Base-by-base conservation (phyloP, 106 monocot species). In the Triglochin maritima region DNA sequence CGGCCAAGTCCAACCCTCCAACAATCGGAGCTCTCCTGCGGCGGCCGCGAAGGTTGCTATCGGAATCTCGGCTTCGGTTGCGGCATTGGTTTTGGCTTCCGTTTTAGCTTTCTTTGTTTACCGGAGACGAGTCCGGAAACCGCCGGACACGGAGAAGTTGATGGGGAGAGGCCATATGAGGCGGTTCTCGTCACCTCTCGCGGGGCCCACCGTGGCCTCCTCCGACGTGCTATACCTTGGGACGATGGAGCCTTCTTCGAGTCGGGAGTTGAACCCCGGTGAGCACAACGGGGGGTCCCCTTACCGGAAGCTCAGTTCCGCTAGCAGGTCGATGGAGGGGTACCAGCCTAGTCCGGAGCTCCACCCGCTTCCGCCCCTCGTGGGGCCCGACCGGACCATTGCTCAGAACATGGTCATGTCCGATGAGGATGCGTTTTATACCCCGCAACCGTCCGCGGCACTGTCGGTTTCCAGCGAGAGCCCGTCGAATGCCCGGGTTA, bases 311-410 rank as follows among this genome's bases (percentile, higher is more conserved):
- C 64, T 73, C 5, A 51, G 67, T 52, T 62, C 71, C 4, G 70
- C 17, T 44, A 42, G 80, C 46, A 48, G 6, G 58, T 46, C 67
- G 49, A 77, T 73, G 64, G 17, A 69, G 44, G 48, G 65, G 43
- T 65, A 60, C 49, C 69, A 68, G 43, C 84, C 77, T 48, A 81
- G 81, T 71, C 84, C 84, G 56, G 80, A 84, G 67, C 73, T 84
- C 15, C 76, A 64, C 10, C 84, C 84, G 56, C 68, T 84, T 42
- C 81, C 84, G 59, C 77, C 65, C 4, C 60, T 81, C 3, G 16
- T 14, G 13, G 58, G 46, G 50, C 64, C 51, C 44, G 14, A 59
- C 9, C 45, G 43, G 63, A 41, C 68, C 42, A 13, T 42, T 7
- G 51, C 3, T 3, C 8, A 49, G 43, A 46, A 48, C 1, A 59